Evolutionary conservation across 139 green algal species (phyloP), one percentile per base, ranked within the genome.

Genomic region (Coelastrella sp.): DNA sequence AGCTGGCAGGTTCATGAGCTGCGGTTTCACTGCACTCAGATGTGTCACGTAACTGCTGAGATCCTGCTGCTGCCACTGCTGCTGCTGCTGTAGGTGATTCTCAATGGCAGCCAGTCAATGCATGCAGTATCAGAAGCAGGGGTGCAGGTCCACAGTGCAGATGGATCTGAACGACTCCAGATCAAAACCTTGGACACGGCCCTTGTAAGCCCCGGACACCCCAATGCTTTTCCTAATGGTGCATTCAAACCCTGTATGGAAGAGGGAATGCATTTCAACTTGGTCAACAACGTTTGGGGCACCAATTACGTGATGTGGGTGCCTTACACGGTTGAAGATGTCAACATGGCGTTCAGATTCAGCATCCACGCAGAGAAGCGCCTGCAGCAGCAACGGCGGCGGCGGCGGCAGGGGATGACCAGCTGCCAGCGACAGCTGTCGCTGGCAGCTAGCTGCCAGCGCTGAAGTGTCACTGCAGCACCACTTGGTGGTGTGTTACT

Each of bases 201-300:
- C 0, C 60, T 96, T 8, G 92, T 96, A 6, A 95, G 92, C 80
- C 93, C 93, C 0, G 94, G 94, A 7, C 19, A 73, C 7, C 89
- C 89, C 12, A 94, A 72, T 14, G 88, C 93, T 0, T 93, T 96
- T 24, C 94, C 92, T 0, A 83, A 84, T 19, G 87, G 78, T 8
- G 4, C 15, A 12, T 70, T 78, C 17, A n/a, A 90, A 1, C 93
- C 91, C 11, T 89, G 93, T 20, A 85, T 96, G 81, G 20, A n/a
- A 14, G n/a, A 94, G 15, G 94, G 94, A 4, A 78, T 95, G 79
- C 73, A 89, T 14, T 94, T 94, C 88, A 87, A 85, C 60, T 84
- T 96, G 22, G 57, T 78, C 25, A 95, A 94, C 73, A 96, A 96
- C 83, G 92, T 94, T 3, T 96, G 94, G 94, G 91, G 93, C 9